Evolutionary conservation across 2,329 filamentous ascomycete genomes (phyloP).

Genomic region (Curvularia sp.): DNA sequence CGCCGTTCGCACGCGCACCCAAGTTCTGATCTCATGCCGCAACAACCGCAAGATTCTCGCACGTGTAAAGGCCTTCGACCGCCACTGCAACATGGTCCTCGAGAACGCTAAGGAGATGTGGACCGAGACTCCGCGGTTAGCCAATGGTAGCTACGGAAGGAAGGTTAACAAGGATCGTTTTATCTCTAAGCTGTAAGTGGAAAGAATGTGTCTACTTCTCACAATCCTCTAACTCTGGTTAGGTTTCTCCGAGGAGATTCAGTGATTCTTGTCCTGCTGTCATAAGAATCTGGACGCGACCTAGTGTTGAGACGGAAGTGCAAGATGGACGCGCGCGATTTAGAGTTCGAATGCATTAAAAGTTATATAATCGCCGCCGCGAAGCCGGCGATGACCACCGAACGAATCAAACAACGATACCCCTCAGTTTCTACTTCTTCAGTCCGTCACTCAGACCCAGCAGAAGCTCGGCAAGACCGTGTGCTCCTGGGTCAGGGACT

Average conservation of each 20-base stretch:
- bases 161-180: conserved; percentile 98
- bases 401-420: conserved; percentile 42
- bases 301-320: conserved; percentile 14
- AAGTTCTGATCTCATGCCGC: conserved; percentile 95
- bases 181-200: conserved; percentile 90
- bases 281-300: conserved; percentile 56
- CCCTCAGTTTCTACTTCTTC: conserved; percentile 43
- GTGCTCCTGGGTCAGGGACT: conserved; percentile 75
- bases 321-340: conserved; percentile 18
- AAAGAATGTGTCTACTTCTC: not conserved
- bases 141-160: conserved; percentile 85
- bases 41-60: conserved; percentile 98
- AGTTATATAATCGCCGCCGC: conserved; percentile 44
- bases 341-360: conserved; percentile 43
- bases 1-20: conserved; percentile 89
- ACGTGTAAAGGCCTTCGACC: conserved; percentile 96
- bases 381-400: conserved; percentile 30
- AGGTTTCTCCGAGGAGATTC: conserved; percentile 88
- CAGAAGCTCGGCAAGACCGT: conserved; percentile 86
- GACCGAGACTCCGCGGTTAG: conserved; percentile 87
- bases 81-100: conserved; percentile 98
- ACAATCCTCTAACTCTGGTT: conserved; percentile 23
- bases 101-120: conserved; percentile 99
- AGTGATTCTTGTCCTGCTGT: conserved; percentile 85
- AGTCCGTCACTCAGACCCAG: conserved; percentile 71